These are phyloP conservation scores for Stenocarpella maydis DNA, from an alignment of 2,329 filamentous ascomycete genomes.

Conservation along the genomic window DNA sequence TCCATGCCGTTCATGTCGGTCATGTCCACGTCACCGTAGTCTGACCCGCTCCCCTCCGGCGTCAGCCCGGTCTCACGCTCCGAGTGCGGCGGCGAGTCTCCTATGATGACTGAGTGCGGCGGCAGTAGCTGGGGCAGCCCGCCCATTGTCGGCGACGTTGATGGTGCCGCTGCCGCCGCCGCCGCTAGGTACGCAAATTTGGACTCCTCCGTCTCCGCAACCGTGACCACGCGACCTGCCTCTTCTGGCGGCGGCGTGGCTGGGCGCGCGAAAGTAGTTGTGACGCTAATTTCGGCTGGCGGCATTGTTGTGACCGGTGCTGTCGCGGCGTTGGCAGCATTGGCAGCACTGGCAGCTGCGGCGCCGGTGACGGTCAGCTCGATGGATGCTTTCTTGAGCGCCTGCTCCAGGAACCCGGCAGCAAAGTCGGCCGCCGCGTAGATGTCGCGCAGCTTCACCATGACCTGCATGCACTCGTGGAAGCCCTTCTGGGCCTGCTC, in stretches of 20 bases:
- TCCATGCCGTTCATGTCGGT: conserved; percentile 60
- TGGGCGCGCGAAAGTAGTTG: conserved; percentile 13
- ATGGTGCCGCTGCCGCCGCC: conserved; percentile 32
- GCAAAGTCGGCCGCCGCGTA: conserved; percentile 96
- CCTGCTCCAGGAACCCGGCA: conserved; percentile 92
- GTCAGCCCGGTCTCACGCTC: conserved; percentile 53
- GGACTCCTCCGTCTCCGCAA: conserved; percentile 35
- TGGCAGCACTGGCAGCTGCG: conserved; percentile 30
- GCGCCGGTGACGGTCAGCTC: conserved; percentile 60
- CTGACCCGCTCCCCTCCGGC: conserved; percentile 55
- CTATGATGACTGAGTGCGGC: conserved; percentile 46
- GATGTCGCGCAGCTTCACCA: conserved; percentile 85
- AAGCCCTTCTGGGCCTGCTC: conserved; percentile 81
- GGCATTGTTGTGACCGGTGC: conserved; percentile 32
- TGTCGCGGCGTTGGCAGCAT: conserved; percentile 41
- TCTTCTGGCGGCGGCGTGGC: conserved; percentile 62
- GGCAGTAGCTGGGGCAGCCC: conserved; percentile 44
- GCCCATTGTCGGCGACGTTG: conserved; percentile 20
- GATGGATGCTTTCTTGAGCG: conserved; percentile 86
- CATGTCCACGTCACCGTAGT: conserved; percentile 53
- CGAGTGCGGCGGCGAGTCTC: conserved; percentile 55
- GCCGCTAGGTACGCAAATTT: conserved; percentile 49
- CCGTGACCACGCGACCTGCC: conserved; percentile 47
- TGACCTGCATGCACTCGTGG: conserved; percentile 90
- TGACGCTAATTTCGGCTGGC: conserved; percentile 31